Conservation (phyloP, 805 yeast species). For the Zygotorulaspora chibaensis region DNA sequence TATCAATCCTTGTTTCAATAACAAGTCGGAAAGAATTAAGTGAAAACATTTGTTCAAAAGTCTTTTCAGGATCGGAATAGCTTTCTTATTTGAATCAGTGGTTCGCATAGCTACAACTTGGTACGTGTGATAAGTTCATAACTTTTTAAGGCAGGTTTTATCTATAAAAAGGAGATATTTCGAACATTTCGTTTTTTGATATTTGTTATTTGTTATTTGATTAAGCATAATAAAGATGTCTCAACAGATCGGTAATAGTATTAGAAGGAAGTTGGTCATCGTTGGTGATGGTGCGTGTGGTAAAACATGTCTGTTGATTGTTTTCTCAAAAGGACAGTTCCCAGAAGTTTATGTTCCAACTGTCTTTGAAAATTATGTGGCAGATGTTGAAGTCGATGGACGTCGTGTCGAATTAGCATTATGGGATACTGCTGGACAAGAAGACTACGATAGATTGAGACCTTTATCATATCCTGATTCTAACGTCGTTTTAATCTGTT, state of each 20-base stretch:
- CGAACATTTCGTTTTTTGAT: not conserved
- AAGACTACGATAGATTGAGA: slow-evolving; percentile 91
- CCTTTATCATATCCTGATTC: slow-evolving; percentile 91
- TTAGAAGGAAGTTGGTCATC: slow-evolving; percentile 79
- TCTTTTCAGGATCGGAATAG: not conserved
- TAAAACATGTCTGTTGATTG: slow-evolving; percentile 86
- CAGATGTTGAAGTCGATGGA: slow-evolving; percentile 89
- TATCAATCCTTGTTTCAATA: slow-evolving; percentile 9
- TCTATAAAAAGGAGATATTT: slow-evolving; percentile 1
- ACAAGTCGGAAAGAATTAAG: slow-evolving; percentile 1
- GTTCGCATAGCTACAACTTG: not conserved
- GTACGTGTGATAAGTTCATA: not conserved
- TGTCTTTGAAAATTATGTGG: slow-evolving; percentile 95
- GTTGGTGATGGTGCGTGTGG: slow-evolving; percentile 99
- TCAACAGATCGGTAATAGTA: slow-evolving; percentile 32
- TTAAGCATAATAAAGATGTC: slow-evolving; percentile 21
- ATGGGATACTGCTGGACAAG: slow-evolving; percentile 99
- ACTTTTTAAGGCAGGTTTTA: not conserved
- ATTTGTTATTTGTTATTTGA: not conserved
- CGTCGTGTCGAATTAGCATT: slow-evolving; percentile 89
- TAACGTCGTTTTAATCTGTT: slow-evolving; percentile 86
- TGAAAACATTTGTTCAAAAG: not conserved
- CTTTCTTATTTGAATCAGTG: not conserved
- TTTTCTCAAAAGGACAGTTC: slow-evolving; percentile 80
- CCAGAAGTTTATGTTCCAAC: slow-evolving; percentile 95